Base-by-base conservation (phyloP, 352 stramenopile species). In the Pythium biforme region DNA sequence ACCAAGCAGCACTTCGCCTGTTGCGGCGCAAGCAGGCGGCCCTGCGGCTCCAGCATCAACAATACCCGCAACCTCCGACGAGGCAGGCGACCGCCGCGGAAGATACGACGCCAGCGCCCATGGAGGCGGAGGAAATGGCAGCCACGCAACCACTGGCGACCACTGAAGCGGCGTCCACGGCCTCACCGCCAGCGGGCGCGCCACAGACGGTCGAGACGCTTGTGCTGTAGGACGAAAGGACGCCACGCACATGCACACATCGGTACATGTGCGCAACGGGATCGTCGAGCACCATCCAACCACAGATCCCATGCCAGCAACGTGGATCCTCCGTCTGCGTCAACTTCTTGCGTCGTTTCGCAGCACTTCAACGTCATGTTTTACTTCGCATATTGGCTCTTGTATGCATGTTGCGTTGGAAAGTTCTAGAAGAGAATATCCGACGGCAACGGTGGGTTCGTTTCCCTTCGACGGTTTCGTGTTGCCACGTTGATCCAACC, bases 21-120 rank as follows among this genome's bases (percentile, higher is more conserved):
- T 47, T 68, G 4, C 61, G 61, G 15, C 45, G 26, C n/a, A 68
- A 62, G 47, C 53, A 68, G 11, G 61, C 61, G 14, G 43, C 37
- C 37, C 61, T 68, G 20, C 53, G 52, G 14, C 14, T 55, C 37
- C 34, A 53, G 43, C 52, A 50, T 11, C 60, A 61, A 25, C 51
- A 67, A 22, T 22, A 54, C 3, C 12, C 25, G 48, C 27, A 17
- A 4, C 27, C 7, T 37, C 47, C 5, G 31, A 5, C 31, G 31
- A 37, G 22, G 46, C 43, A 8, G 26, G 25, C 25, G 23, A 33
- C 22, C 9, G 23, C 10, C 25, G n/a, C 46, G 0, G 17, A 41
- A 3, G 29, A 17, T 9, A 26, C 11, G 14, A 23, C 27, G 45
- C 8, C 26, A 7, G 20, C 43, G 22, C 41, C n/a, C 41, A 19